These are phyloP conservation scores for Selaginella moellendorffii DNA, from an alignment of 75 land plant genomes.

Conservation along the genomic window DNA sequence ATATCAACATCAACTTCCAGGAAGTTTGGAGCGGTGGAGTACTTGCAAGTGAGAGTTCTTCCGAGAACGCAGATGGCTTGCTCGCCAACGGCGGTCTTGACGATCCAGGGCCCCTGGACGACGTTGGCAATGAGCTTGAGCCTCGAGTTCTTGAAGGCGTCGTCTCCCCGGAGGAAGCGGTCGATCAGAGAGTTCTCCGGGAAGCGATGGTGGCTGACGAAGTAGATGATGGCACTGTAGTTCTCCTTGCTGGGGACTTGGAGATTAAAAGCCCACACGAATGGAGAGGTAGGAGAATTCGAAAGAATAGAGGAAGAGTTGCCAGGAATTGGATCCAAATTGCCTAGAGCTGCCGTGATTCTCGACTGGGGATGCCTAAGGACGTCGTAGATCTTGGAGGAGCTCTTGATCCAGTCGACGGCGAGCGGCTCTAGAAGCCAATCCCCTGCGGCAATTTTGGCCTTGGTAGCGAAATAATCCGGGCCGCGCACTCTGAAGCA, in stretches of 20 bases:
- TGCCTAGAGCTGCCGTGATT: slow-evolving; percentile 46
- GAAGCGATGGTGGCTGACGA: slow-evolving; percentile 40
- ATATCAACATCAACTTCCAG: slow-evolving; percentile 89
- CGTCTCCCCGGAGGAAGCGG: slow-evolving; percentile 73
- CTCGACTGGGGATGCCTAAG: slow-evolving; percentile 50
- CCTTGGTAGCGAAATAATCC: slow-evolving; percentile 53
- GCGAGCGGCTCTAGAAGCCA: slow-evolving; percentile 74
- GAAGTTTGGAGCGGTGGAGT: slow-evolving; percentile 32
- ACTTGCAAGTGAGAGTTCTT: slow-evolving; percentile 62
- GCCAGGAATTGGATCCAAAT: no score
- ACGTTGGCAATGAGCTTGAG: slow-evolving; percentile 93
- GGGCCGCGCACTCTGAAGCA: slow-evolving; percentile 81
- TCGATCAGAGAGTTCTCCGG: slow-evolving; percentile 61
- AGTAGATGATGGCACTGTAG: slow-evolving; percentile 68
- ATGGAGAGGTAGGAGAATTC: background rate
- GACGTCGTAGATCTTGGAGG: slow-evolving; percentile 43
- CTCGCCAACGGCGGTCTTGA: slow-evolving; percentile 92
- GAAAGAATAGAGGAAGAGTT: background rate
- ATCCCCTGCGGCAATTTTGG: slow-evolving; percentile 66
- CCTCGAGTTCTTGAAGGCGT: slow-evolving; percentile 55
- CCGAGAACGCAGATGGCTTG: slow-evolving; percentile 95
- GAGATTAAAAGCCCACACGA: slow-evolving; percentile 5
- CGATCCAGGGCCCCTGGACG: slow-evolving; percentile 96
- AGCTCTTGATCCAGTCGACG: slow-evolving; percentile 88
- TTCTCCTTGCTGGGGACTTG: slow-evolving; percentile 92